Conservation (phyloP, 2,329 filamentous ascomycete genomes). For the Aurifilum marmelostoma region DNA sequence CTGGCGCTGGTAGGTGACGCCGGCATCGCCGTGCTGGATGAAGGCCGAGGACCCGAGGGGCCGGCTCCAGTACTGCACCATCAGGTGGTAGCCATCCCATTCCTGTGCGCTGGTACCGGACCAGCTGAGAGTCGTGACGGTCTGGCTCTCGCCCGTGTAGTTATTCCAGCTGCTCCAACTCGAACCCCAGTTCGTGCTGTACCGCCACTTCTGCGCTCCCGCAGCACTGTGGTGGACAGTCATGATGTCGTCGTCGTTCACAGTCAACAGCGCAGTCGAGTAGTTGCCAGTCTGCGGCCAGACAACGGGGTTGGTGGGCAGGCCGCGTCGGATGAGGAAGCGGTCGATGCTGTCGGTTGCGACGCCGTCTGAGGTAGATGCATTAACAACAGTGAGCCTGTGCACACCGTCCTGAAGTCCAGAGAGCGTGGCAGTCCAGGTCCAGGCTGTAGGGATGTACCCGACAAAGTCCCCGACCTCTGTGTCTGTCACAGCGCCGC, state of each 20-base stretch:
- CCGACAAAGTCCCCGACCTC: slow-evolving; percentile 47
- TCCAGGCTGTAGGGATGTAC: slow-evolving; percentile 56
- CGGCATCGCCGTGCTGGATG: slow-evolving; percentile 58
- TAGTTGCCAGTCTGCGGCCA: slow-evolving; percentile 58
- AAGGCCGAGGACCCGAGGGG: slow-evolving; percentile 62
- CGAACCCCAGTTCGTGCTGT: slow-evolving; percentile 62
- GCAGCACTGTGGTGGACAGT: slow-evolving; percentile 59
- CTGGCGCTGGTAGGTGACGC: slow-evolving; percentile 47
- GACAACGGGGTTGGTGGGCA: slow-evolving; percentile 60
- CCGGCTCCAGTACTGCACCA: slow-evolving; percentile 63
- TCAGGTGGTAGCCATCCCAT: slow-evolving; percentile 64
- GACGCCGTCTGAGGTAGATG: slow-evolving; percentile 44
- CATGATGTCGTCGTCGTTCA: slow-evolving; percentile 43
- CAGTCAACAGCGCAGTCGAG: slow-evolving; percentile 49
- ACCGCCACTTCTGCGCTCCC: slow-evolving; percentile 64
- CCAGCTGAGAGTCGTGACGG: slow-evolving; percentile 56
- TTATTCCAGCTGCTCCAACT: slow-evolving; percentile 60
- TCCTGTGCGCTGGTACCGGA: slow-evolving; percentile 56
- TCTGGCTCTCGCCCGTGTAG: slow-evolving; percentile 56
- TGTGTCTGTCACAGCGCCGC: slow-evolving; percentile 26
- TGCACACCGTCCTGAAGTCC: slow-evolving; percentile 62
- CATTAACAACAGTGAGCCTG: slow-evolving; percentile 58
- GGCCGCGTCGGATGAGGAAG: slow-evolving; percentile 60
- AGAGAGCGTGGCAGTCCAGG: slow-evolving; percentile 39
- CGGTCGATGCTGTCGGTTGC: slow-evolving; percentile 58